Percentiles rank a stretch among this genome's conserved stretches.
These are phyloP conservation scores for Ceriops zippeliana DNA, from an alignment of 345 rosid genomes.

Conservation along the genomic window DNA sequence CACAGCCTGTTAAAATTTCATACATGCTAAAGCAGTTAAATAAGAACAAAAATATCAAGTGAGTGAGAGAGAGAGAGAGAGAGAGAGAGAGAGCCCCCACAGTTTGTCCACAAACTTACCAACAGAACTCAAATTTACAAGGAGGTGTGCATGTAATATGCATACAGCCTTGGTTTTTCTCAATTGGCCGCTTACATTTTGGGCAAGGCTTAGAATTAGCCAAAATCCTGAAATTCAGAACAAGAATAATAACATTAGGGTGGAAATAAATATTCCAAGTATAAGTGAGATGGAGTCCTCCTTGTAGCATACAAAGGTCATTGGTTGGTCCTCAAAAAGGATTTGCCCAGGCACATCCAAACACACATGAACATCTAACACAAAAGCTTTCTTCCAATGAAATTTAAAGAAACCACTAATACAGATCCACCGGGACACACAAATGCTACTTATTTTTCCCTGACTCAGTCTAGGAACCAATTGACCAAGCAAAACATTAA, in stretches of 20 bases:
- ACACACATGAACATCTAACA: not conserved
- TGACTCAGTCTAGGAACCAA: too few species aligned
- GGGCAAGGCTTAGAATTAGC: slow-evolving; percentile 42
- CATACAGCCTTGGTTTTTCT: slow-evolving; percentile 39
- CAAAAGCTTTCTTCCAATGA: not conserved
- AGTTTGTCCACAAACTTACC: slow-evolving; percentile 41
- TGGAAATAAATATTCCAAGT: not conserved
- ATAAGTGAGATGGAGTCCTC: not conserved
- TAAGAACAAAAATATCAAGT: not conserved
- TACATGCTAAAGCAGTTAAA: slow-evolving; percentile 4
- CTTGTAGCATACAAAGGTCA: not conserved
- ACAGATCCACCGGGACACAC: too few species aligned
- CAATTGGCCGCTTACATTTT: slow-evolving; percentile 35
- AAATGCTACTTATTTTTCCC: too few species aligned
- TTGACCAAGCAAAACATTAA: too few species aligned
- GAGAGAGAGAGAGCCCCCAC: not conserved
- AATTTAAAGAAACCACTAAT: not conserved
- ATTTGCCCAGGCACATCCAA: not conserved
- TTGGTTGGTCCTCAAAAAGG: too few species aligned
- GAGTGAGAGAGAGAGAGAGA: not conserved
- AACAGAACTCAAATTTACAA: slow-evolving; percentile 73
- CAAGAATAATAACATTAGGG: not conserved
- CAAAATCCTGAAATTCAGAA: slow-evolving; percentile 29
- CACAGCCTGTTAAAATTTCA: slow-evolving; percentile 57
- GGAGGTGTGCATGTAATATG: slow-evolving; percentile 70